Base-by-base conservation (phyloP, 1,284 basidiomycete species). In the Psilocybe mexicana region DNA sequence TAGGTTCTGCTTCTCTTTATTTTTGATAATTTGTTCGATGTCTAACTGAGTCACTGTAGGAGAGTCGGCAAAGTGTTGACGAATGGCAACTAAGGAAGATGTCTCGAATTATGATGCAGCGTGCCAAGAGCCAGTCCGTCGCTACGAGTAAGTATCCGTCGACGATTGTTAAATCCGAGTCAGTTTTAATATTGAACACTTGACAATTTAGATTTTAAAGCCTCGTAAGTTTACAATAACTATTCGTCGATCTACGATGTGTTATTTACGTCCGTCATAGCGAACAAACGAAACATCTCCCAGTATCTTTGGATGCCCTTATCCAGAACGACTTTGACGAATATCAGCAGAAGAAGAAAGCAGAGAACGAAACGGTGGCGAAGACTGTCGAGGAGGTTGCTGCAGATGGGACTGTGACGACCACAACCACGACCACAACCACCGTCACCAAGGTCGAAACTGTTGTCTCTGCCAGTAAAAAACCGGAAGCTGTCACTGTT, bases 41-140 rank as follows among this genome's bases (percentile, higher is more conserved):
- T 6, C 55, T 18, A 42, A 23, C 40, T 10, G 28, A 49, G n/a
- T 33, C 30, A 18, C 18, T 18, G 7, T 59, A 70, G 63, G 62
- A 59, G 57, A 67, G 58, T 40, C 38, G 38, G 47, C 61, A 61
- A 46, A 66, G 53, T 2, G 62, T 72, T 35, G 67, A 68, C 4
- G 73, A 72, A 28, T 75, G 71, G 71, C 69, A 76, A 48, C 58
- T 72, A 48, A 69, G 78, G 6, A 77, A 78, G 61, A 65, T 78
- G 35, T 71, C 76, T 2, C 69, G 74, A 36, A 69, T 81, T 8
- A 63, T 77, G 53, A 75, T 73, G 2, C 76, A 81, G 62, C 69
- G 74, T 36, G 76, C 80, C 2, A 76, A 76, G 60, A 78, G 79
- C 61, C 75, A 77, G 55, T 76, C 79, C 3, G 74, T 83, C 57